phyloP scores from a whole-genome alignment of 1,284 basidiomycete genomes.

The Heliocybe sulcata region DNA sequence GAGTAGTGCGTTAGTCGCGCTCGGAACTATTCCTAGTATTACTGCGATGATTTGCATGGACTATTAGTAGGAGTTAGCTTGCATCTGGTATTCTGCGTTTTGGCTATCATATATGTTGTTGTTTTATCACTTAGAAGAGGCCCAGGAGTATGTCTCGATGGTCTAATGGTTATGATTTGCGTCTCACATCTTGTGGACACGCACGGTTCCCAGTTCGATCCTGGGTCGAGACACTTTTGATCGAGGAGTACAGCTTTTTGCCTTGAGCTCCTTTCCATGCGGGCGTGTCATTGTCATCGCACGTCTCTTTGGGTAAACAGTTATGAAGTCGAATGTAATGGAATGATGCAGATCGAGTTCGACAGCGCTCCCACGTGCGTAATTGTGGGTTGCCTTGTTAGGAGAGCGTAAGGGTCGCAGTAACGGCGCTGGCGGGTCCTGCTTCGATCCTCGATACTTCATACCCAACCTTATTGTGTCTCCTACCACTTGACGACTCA shows the following conservation, averaged over 20 bases:
- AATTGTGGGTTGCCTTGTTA: too few species aligned
- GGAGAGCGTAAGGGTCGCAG: too few species aligned
- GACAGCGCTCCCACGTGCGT: too few species aligned
- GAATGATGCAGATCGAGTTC: too few species aligned
- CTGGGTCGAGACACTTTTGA: slow-evolving; percentile 4
- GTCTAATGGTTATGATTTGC: slow-evolving; percentile 4
- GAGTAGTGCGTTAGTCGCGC: too few species aligned
- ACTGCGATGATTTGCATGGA: too few species aligned
- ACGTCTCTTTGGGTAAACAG: background rate
- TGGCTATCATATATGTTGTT: too few species aligned
- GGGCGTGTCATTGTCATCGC: background rate
- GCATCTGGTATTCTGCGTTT: too few species aligned
- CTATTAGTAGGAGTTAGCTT: too few species aligned
- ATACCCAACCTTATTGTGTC: background rate
- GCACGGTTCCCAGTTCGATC: slow-evolving; percentile 7
- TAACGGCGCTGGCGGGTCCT: too few species aligned
- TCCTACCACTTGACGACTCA: background rate
- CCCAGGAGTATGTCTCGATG: slow-evolving; percentile 3
- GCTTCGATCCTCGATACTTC: background rate
- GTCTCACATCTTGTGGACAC: background rate
- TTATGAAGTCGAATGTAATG: too few species aligned
- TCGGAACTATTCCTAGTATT: too few species aligned
- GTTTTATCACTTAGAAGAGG: background rate
- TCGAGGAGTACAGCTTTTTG: background rate
- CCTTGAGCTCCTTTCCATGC: background rate